Base-by-base conservation (phyloP, 164 flowering plant genomes). In the Vitis cinerea region DNA sequence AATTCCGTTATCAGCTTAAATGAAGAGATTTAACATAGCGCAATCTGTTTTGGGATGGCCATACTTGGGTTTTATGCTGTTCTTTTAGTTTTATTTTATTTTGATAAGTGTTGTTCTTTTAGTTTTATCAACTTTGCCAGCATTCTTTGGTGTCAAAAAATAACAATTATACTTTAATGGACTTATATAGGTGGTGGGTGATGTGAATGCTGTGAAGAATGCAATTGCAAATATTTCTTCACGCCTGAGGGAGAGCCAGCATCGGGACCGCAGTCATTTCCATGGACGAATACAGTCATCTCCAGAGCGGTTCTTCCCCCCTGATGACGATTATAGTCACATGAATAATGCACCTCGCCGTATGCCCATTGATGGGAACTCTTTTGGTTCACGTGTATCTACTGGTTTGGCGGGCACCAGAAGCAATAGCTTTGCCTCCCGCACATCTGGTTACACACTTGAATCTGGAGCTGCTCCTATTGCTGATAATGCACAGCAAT, bases 241-340 rank as follows among this genome's bases (percentile, higher is more conserved):
- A 53, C 97, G 99, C 66, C 81, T 96, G 81, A 88, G 88, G 76
- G 99, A 96, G 80, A 94, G 97, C 73, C 97, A 89, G 81, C 95
- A 88, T 77, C 95, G 99, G 75, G 98, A 93, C 55, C 90, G 98
- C 69, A 78, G 87, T 83, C 81, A 90, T 71, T 85, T 84, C 68
- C 85, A 85, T 67, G 92, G 91, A 27, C 82, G 94, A 57, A 2
- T 80, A 50, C 90, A 87, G 66, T 84, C 93, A 69, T 37, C 44
- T 37, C 92, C 96, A 0, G 98, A 96, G 3, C 85, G 84, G 4
- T 85, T 81, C 78, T 85, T 78, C 30, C 83, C 86, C 71, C 84
- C 86, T 59, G 99, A 91, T 57, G 99, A 95, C 72, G 97, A 90
- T 64, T 85, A 84, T 70, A 29, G 66, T 73, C 86, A 85, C 57